Conservation (phyloP, 306 rosid genomes). For the Casuarina glauca region DNA sequence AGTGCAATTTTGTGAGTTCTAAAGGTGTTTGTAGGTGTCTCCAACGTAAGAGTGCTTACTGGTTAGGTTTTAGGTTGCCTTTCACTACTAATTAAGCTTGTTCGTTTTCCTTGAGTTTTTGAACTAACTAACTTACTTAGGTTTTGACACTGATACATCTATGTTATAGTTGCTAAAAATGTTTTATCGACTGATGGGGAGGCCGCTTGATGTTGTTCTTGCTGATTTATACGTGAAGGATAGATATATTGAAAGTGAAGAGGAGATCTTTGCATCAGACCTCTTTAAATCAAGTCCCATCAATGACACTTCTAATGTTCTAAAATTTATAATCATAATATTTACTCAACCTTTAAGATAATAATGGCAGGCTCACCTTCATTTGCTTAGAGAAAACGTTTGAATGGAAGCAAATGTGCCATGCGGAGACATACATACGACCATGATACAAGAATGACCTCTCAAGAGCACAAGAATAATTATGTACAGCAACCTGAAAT, state of each 20-base stretch:
- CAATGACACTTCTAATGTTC: background rate
- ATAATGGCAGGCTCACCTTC: conserved; percentile 62
- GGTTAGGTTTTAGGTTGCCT: too few relatives aligned
- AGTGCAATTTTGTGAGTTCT: too few relatives aligned
- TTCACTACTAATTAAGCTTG: too few relatives aligned
- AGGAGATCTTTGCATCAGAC: background rate
- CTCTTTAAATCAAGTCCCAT: background rate
- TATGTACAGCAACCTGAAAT: conserved; percentile 87
- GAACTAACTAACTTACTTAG: too few relatives aligned
- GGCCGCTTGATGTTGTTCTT: background rate
- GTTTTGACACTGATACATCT: background rate
- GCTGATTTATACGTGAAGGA: background rate
- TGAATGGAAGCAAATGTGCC: conserved; percentile 98
- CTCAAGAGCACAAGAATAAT: conserved; percentile 99
- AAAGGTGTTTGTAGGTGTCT: too few relatives aligned
- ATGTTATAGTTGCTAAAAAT: background rate
- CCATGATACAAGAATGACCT: conserved; percentile 99
- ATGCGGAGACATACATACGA: conserved; percentile 89
- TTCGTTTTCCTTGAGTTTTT: too few relatives aligned
- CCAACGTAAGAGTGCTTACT: too few relatives aligned
- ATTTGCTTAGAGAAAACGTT: conserved; percentile 97
- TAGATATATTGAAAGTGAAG: background rate
- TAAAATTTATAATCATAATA: conserved; percentile 7
- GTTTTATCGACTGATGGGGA: background rate
- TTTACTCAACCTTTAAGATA: conserved; percentile 16